Evolutionary conservation across 768 basidiomycete species (phyloP), one percentile per base, ranked within the genome.

Genomic region (Pulveroboletus sp.): DNA sequence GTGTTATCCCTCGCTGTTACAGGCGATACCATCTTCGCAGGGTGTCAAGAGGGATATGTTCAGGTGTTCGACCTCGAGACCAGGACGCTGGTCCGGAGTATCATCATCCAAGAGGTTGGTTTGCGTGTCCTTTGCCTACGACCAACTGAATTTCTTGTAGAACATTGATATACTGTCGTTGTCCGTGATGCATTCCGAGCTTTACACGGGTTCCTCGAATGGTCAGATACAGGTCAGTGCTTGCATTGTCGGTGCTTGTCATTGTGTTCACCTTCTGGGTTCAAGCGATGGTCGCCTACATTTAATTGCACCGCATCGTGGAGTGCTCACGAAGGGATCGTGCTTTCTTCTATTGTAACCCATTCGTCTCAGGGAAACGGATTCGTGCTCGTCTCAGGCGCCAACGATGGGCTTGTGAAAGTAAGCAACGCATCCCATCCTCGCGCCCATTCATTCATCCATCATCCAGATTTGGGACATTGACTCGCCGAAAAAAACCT

Each of bases 1-100:
- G 83, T 97, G 6, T 74, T 94, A n/a, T 81, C 91, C 0, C 74
- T 98, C 23, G 81, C 82, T 2, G 79, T 80, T 0, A 75, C 76
- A 29, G 85, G 84, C 19, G 89, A 90, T 17, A 89, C 90, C 1
- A 75, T 97, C 19, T 97, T 87, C 59, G 95, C 91, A 7, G 95
- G 93, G 1, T 89, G 94, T 58, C 95, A 98, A 68, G 93, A 92
- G 53, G 95, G 95, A 3, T 85, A 88, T 57, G 90, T 97, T 58
- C 87, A 87, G 54, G 85, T 97, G 5, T 81, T 90, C 69, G 94
- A 97, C 65, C 69, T 97, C 8, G 93, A 94, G 63, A 95, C 94
- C 0, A 85, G 82, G 55, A 91, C 92, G 0, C 72, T 90, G 32
- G 84, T 98, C 23, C 74, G 95, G 42, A 91, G 85, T 0, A 86